Conservation (phyloP, 192 early-diverging fungal species). For the Haplosporangium gracile region DNA sequence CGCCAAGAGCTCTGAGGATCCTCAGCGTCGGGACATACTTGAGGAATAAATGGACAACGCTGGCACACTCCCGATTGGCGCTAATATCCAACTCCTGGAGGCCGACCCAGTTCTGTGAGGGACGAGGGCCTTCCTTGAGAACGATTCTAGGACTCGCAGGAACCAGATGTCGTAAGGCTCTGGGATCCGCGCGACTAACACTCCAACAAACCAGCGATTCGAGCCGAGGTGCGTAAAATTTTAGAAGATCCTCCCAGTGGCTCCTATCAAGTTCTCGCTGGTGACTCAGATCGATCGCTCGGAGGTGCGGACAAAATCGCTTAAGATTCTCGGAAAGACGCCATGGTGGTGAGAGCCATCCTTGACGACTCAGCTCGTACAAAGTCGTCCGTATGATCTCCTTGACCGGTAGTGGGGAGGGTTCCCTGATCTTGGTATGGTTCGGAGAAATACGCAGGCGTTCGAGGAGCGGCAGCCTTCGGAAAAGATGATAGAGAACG, state of each 20-base stretch:
- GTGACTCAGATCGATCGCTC: constrained; percentile 7
- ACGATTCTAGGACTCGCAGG: background rate
- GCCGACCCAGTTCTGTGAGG: background rate
- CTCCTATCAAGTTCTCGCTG: background rate
- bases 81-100: constrained; percentile 10
- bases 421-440: background rate
- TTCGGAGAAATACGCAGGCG: background rate
- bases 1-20: background rate
- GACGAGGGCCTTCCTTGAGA: background rate
- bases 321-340: background rate
- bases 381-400: background rate
- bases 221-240: background rate
- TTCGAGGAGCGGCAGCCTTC: constrained; percentile 1
- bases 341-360: background rate
- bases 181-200: background rate
- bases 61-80: background rate
- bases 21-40: constrained; percentile 1
- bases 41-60: background rate
- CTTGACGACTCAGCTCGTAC: background rate
- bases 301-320: background rate
- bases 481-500: background rate
- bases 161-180: background rate
- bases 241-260: constrained; percentile 9
- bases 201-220: background rate
- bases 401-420: background rate